These are phyloP conservation scores for Didymella exigua DNA, from an alignment of 2,329 filamentous ascomycete genomes.

Conservation along the genomic window DNA sequence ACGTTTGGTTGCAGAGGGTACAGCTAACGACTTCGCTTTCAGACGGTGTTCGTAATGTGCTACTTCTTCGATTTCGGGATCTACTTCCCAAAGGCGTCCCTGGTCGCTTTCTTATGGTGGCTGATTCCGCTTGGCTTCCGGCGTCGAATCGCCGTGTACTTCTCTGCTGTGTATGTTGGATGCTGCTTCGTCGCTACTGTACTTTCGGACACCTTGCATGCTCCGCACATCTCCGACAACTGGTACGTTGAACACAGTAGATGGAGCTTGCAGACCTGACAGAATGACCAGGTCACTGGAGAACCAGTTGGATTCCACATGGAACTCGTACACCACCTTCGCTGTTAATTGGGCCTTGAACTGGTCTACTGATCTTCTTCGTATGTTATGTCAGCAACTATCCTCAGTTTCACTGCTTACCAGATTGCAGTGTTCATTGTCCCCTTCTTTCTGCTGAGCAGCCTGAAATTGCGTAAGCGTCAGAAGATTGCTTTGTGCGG, in stretches of 20 bases:
- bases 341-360: conserved; percentile 26
- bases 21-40: neutral
- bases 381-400: conserved; percentile 5
- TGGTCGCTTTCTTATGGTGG: conserved; percentile 35
- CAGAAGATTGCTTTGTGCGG: conserved; percentile 32
- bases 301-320: conserved; percentile 25
- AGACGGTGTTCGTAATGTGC: conserved; percentile 28
- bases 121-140: conserved; percentile 27
- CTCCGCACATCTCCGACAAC: conserved; percentile 23
- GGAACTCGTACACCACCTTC: conserved; percentile 25
- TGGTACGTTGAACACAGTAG: conserved; percentile 12
- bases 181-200: conserved; percentile 22
- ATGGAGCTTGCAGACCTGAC: neutral
- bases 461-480: conserved; percentile 29
- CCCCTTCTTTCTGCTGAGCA: conserved; percentile 31
- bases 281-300: conserved; percentile 20
- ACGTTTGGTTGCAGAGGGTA: neutral
- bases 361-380: conserved; percentile 25
- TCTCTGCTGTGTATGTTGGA: conserved; percentile 11
- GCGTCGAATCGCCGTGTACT: conserved; percentile 23
- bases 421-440: conserved; percentile 21
- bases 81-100: conserved; percentile 29
- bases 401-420: neutral
- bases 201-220: conserved; percentile 23
- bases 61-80: conserved; percentile 32